These are phyloP conservation scores for Xylariaceae sp. DNA, from an alignment of 2,329 filamentous ascomycete genomes.

Conservation along the genomic window DNA sequence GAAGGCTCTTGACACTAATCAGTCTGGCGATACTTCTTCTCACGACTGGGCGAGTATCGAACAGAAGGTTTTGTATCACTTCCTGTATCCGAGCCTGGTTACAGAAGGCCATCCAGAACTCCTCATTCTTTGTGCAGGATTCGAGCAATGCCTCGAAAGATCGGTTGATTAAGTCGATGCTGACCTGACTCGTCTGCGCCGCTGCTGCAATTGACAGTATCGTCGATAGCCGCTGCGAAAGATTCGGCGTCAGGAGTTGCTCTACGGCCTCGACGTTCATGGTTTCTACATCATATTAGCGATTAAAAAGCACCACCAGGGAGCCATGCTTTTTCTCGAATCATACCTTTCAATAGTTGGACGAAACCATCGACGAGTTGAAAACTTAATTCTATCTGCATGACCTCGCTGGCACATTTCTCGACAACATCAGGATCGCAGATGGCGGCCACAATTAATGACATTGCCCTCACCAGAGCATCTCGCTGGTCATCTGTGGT, in stretches of 20 bases:
- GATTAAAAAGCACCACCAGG: background rate
- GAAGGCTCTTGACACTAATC: conserved; percentile 32
- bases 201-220: conserved; percentile 28
- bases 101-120: conserved; percentile 45
- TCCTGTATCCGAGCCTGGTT: conserved; percentile 30
- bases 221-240: conserved; percentile 29
- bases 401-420: conserved; percentile 44
- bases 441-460: conserved; percentile 62
- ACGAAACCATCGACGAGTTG: conserved; percentile 61
- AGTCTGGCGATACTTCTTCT: conserved; percentile 41
- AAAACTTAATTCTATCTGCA: conserved; percentile 53
- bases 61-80: conserved; percentile 41
- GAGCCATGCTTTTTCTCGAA: background rate
- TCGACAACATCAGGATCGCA: conserved; percentile 58
- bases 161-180: conserved; percentile 38
- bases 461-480: conserved; percentile 49
- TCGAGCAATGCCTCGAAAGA: conserved; percentile 46
- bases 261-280: conserved; percentile 19
- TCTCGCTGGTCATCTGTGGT: conserved; percentile 35
- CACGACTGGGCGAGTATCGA: conserved; percentile 43
- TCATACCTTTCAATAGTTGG: conserved; percentile 56
- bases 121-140: conserved; percentile 41
- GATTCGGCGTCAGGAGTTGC: conserved; percentile 26
- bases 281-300: conserved; percentile 33
- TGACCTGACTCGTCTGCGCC: conserved; percentile 28